phyloP scores from a whole-genome alignment of 2,329 filamentous ascomycete genomes.

The Xylariales sp. region DNA sequence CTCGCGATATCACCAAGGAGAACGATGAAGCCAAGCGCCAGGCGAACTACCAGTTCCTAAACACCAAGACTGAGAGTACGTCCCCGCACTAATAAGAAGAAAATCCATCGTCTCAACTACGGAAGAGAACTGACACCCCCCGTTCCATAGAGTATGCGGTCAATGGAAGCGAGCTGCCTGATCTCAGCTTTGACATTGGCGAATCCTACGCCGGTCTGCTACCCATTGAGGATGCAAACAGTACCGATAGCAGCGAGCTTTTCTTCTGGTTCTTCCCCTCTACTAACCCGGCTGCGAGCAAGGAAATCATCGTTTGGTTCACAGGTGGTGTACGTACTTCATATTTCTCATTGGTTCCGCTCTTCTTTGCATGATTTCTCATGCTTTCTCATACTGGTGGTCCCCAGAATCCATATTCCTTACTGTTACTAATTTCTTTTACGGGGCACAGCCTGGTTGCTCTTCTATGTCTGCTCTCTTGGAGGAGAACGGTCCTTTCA shows the following conservation, averaged over 20 bases:
- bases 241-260: constrained; percentile 42
- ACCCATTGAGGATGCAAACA: constrained; percentile 51
- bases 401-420: too few species aligned
- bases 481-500: constrained; percentile 30
- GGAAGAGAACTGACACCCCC: neutral
- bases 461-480: constrained; percentile 51
- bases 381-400: neutral
- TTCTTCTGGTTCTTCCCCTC: constrained; percentile 54
- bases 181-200: constrained; percentile 66
- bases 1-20: too few species aligned
- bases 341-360: neutral
- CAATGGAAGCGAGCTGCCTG: constrained; percentile 60
- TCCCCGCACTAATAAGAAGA: neutral
- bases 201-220: too few species aligned
- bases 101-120: neutral
- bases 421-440: too few species aligned
- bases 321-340: constrained; percentile 33
- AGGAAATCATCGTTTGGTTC: constrained; percentile 46
- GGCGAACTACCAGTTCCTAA: constrained; percentile 5
- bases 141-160: constrained; percentile 44
- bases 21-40: constrained; percentile 3
- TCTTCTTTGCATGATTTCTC: too few species aligned
- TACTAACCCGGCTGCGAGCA: constrained; percentile 30
- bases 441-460: constrained; percentile 20
- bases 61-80: constrained; percentile 2